Evolutionary conservation across 352 stramenopile genomes (phyloP), one percentile per base, ranked within the genome.

Genomic region (Phytophthora fragariaefolia): DNA sequence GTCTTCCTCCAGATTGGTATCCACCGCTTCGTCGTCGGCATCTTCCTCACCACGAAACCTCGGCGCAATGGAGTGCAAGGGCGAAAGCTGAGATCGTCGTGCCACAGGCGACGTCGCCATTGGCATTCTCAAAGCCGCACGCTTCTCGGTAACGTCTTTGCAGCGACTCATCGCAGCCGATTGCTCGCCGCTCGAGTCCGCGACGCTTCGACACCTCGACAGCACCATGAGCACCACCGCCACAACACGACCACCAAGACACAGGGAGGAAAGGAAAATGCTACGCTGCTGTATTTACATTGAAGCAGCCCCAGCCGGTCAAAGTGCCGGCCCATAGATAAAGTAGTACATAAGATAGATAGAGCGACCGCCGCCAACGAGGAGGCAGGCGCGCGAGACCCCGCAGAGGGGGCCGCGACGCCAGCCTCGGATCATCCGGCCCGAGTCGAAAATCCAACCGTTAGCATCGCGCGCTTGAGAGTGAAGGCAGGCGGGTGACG

Each of bases 201-300:
- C 58, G 58, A 65, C 58, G 38, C 30, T 55, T 59, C 20, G 13
- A 38, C 20, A 18, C 15, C 26, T 2, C 49, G 23, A 45, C 28
- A 13, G n/a, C 27, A 42, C 50, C 49, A 18, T 30, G 17, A 28
- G 22, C 8, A 53, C 49, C 26, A 20, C 30, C 47, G 26, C 30
- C 28, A 54, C 5, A 27, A 32, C 22, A 50, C 18, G 12, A 32
- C 43, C 55, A 45, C 26, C 38, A 43, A 30, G 22, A 40, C 22
- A n/a, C n/a, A n/a, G 23, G 3, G n/a, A 59, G 17, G 8, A 6
- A 34, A 48, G 51, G 56, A 47, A 30, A 63, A 63, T 63, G 56
- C 36, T 60, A 66, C 66, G 58, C 54, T 67, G 69, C 69, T 73
- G 48, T 74, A 77, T 77, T 77, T 77, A 77, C 60, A 74, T 67